Evolutionary conservation across 2,329 filamentous ascomycete genomes (phyloP).

Genomic region (Aspergillus ruber): DNA sequence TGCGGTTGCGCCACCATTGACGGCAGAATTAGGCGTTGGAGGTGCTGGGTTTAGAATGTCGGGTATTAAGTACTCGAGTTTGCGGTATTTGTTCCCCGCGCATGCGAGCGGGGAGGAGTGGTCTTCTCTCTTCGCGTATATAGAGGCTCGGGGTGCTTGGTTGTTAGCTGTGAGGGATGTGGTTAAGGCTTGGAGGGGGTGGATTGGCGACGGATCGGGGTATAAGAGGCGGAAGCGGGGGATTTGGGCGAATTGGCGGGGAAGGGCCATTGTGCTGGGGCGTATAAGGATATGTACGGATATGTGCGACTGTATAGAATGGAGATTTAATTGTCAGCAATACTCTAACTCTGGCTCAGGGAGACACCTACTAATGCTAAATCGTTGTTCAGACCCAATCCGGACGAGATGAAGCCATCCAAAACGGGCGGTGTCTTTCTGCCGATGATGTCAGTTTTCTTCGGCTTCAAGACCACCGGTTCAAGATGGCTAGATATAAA

Average conservation of each 20-base stretch:
- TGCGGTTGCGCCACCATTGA: slow-evolving; percentile 1
- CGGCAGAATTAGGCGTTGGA: slow-evolving; percentile 5
- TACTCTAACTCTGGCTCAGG: no score
- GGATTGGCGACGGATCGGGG: slow-evolving; percentile 24
- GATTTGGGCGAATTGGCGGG: slow-evolving; percentile 19
- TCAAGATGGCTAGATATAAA: background rate
- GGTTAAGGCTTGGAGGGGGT: slow-evolving; percentile 20
- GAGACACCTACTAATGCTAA: background rate
- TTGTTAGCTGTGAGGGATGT: slow-evolving; percentile 5
- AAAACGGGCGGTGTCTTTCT: slow-evolving; percentile 3
- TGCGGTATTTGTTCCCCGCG: slow-evolving; percentile 34
- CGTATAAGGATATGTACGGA: background rate
- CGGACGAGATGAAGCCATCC: background rate
- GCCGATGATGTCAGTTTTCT: slow-evolving; percentile 3
- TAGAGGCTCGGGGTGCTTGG: slow-evolving; percentile 11
- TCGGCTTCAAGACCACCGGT: slow-evolving; percentile 1
- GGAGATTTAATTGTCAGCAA: no score
- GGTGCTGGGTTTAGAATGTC: slow-evolving; percentile 20
- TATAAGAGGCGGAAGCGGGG: slow-evolving; percentile 25
- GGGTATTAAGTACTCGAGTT: slow-evolving; percentile 32
- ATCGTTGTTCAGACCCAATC: background rate
- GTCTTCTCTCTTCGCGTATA: slow-evolving; percentile 31
- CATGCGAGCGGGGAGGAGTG: slow-evolving; percentile 28
- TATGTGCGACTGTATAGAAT: background rate
- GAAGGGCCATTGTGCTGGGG: slow-evolving; percentile 8